These are phyloP conservation scores for Capsicum baccatum DNA, from an alignment of 257 asterid species.

Conservation along the genomic window DNA sequence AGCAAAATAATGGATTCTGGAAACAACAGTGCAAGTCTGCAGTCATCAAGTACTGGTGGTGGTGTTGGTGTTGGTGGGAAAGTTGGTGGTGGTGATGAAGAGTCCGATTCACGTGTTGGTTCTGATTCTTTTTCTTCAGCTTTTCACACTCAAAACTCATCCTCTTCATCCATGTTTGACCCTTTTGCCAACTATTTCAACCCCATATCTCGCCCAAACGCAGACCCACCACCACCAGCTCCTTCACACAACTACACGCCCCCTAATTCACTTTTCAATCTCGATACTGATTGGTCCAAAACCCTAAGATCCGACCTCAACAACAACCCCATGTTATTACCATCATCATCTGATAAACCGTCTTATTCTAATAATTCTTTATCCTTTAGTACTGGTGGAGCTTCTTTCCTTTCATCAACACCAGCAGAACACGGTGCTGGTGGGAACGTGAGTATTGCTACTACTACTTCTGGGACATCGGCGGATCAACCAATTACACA, in stretches of 20 bases:
- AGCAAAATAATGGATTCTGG: slow-evolving; percentile 59
- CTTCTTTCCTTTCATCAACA: background rate
- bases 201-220: slow-evolving; percentile 29
- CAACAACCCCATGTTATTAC: slow-evolving; percentile 28
- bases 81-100: slow-evolving; percentile 53
- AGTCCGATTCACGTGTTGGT: slow-evolving; percentile 71
- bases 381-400: background rate
- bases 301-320: slow-evolving; percentile 46
- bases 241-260: slow-evolving; percentile 15
- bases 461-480: background rate
- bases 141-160: slow-evolving; percentile 34
- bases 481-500: background rate
- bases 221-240: background rate
- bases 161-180: slow-evolving; percentile 43
- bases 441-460: background rate
- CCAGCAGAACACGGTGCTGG: background rate
- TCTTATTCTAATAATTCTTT: slow-evolving; percentile 22
- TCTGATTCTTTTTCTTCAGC: slow-evolving; percentile 14
- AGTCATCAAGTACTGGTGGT: slow-evolving; percentile 56
- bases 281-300: slow-evolving; percentile 47
- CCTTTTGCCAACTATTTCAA: slow-evolving; percentile 53
- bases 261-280: slow-evolving; percentile 38
- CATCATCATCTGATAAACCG: slow-evolving; percentile 30
- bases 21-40: slow-evolving; percentile 70
- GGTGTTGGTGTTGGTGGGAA: slow-evolving; percentile 45